Base-by-base conservation (phyloP, 1,284 basidiomycete genomes). In the Ustilago trichophora region DNA sequence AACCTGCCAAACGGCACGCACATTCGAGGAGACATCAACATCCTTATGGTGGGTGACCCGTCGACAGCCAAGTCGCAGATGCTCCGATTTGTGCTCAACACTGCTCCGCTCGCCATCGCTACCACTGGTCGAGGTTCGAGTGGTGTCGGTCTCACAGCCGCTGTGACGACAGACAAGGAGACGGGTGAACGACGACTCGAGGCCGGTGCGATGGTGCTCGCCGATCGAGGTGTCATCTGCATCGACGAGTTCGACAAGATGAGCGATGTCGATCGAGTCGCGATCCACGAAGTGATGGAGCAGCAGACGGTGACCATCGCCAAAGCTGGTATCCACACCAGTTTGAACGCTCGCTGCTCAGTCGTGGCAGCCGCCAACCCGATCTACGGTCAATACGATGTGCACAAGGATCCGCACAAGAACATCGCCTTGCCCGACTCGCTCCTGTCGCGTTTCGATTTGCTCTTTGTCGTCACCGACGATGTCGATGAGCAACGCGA, bases 231-330 rank as follows among this genome's bases (percentile, higher is more conserved):
- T 18, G 93, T 98, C 12, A 95, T 98, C 40, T 99, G 95, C 83
- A 98, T 99, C 76, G 96, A 99, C 83, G 95, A 99, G 83, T 99
- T 99, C 78, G 95, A 99, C 87, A 99, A 99, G 83, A 98, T 99
- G 95, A 93, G 91, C 26, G 96, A 98, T 76, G 87, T 97, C 70
- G 95, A 99, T 84, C 89, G 96, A 73, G 95, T 98, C n/a, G 95
- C 96, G 25, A 99, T 99, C 73, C 96, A 99, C 84, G 96, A 99
- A 88, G 96, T 98, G 77, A 99, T 99, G 96, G 95, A 98, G 82
- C 95, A 98, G 82, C 83, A 84, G 72, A 99, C 96, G 0, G 94
- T 99, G 47, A 98, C 96, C 1, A 99, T 99, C 72, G 96, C 96
- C 58, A 98, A 99, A 81, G 96, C 96, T 11, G 96, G 96, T 63